Percentiles rank a stretch among this genome's conserved stretches.
Evolutionary conservation across 768 basidiomycete species (phyloP).

Genomic region (Nidularia pulvinata): DNA sequence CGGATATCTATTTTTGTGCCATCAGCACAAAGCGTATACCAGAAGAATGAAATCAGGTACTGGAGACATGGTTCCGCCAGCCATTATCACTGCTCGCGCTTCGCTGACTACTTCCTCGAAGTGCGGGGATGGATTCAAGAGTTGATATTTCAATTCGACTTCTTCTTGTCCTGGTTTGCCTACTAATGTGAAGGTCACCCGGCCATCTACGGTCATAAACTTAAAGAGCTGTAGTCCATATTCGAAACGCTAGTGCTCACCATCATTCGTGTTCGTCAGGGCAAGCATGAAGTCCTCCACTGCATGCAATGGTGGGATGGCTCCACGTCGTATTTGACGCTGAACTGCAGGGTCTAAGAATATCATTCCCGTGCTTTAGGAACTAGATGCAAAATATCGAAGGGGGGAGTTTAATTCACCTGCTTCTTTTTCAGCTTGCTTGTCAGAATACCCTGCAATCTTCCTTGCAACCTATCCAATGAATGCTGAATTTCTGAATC

Average conservation of each 20-base stretch:
- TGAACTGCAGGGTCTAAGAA: conserved; percentile 12
- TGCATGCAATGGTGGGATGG: conserved; percentile 74
- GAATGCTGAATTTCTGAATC: conserved; percentile 10
- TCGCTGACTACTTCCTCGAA: conserved; percentile 84
- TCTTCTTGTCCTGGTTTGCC: conserved; percentile 33
- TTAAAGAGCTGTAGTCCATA: too few relatives aligned
- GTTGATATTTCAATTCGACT: conserved; percentile 84
- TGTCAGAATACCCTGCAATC: conserved; percentile 84
- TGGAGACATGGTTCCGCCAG: conserved; percentile 99
- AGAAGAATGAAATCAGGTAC: too few relatives aligned
- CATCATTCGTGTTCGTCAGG: conserved; percentile 77
- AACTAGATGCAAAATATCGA: not conserved
- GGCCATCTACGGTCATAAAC: conserved; percentile 78
- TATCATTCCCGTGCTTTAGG: too few relatives aligned
- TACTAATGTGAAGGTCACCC: conserved; percentile 59
- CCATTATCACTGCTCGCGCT: conserved; percentile 85
- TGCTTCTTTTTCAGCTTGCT: conserved; percentile 41
- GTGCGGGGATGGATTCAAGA: conserved; percentile 87
- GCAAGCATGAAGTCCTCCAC: conserved; percentile 82
- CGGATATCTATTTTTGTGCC: conserved; percentile 66
- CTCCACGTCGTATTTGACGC: conserved; percentile 23
- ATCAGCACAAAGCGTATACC: conserved; percentile 8
- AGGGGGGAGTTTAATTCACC: conserved; percentile 17
- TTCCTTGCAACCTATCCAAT: conserved; percentile 64
- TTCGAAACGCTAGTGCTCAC: too few relatives aligned